Percentiles rank a stretch among this genome's conserved stretches.
These are phyloP conservation scores for Beauveria pseudobassiana DNA, from an alignment of 2,329 filamentous ascomycete genomes.

Conservation along the genomic window DNA sequence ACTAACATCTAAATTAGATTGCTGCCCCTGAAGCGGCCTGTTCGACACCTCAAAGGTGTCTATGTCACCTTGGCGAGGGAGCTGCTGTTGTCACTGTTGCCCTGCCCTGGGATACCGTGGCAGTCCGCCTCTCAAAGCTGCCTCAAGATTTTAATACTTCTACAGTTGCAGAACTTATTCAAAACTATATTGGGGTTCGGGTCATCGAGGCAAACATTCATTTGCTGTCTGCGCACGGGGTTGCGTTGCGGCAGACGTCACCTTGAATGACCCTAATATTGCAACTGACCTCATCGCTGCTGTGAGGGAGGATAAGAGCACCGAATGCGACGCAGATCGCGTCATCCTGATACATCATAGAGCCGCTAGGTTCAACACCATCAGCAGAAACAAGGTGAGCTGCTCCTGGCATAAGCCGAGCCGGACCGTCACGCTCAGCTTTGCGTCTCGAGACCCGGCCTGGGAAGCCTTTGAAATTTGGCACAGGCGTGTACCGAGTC, in stretches of 20 bases:
- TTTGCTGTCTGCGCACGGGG: not conserved
- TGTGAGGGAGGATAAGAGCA: not conserved
- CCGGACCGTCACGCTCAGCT: not conserved
- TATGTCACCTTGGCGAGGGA: conserved; percentile 5
- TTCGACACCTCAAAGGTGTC: conserved; percentile 3
- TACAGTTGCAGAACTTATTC: not conserved
- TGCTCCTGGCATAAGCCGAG: conserved; percentile 11
- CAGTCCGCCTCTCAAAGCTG: not conserved
- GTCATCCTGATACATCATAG: not conserved
- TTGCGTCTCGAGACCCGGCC: not conserved
- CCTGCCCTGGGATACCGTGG: not conserved
- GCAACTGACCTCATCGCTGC: not conserved
- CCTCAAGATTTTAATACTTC: not conserved
- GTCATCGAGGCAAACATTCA: not conserved
- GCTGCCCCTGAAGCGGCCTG: not conserved
- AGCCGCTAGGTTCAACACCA: not conserved
- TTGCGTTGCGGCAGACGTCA: not conserved
- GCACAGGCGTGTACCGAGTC: not conserved
- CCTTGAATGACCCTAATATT: not conserved
- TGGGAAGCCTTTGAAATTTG: not conserved
- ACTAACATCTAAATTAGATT: not conserved
- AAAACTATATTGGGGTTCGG: not conserved
- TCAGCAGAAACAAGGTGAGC: not conserved
- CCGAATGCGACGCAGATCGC: not conserved
- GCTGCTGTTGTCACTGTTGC: not conserved